Conservation (phyloP, 2,329 filamentous ascomycete genomes). For the Clonostachys solani region DNA sequence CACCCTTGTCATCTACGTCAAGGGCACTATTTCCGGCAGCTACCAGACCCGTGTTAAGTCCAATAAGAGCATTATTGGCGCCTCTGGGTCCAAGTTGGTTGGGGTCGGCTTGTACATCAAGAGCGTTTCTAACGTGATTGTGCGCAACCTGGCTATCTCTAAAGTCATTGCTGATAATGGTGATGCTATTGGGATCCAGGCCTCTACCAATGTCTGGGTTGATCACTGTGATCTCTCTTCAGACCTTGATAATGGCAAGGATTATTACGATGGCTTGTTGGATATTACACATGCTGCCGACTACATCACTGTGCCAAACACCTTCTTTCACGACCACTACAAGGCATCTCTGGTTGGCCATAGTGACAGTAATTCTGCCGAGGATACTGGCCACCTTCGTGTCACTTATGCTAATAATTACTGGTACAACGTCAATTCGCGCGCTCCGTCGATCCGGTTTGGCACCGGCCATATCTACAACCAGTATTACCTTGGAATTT, state of each 20-base stretch:
- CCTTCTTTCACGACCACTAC: conserved; percentile 33
- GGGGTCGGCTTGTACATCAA: conserved; percentile 43
- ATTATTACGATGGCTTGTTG: conserved; percentile 32
- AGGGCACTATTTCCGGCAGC: conserved; percentile 16
- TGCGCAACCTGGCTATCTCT: conserved; percentile 48
- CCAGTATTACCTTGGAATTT: conserved; percentile 35
- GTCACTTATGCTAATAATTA: conserved; percentile 58
- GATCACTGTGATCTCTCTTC: conserved; percentile 32
- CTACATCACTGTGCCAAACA: conserved; percentile 32
- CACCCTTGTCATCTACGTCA: conserved; percentile 19
- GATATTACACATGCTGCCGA: conserved; percentile 36
- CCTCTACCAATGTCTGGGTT: conserved; percentile 39
- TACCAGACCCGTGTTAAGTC: conserved; percentile 22
- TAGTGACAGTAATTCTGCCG: conserved; percentile 49
- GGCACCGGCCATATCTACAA: conserved; percentile 47
- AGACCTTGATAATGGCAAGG: conserved; percentile 26
- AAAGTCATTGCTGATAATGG: conserved; percentile 37
- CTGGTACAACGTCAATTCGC: conserved; percentile 55
- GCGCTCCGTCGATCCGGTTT: conserved; percentile 53
- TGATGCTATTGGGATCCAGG: conserved; percentile 44
- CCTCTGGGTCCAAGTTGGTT: conserved; percentile 18
- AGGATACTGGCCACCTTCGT: conserved; percentile 52
- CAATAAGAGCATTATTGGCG: conserved; percentile 37
- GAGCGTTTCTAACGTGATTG: conserved; percentile 45
- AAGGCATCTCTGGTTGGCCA: conserved; percentile 58